Evolutionary conservation across 176 grass and related monocot species (phyloP).

Genomic region (Hordeum vulgare): DNA sequence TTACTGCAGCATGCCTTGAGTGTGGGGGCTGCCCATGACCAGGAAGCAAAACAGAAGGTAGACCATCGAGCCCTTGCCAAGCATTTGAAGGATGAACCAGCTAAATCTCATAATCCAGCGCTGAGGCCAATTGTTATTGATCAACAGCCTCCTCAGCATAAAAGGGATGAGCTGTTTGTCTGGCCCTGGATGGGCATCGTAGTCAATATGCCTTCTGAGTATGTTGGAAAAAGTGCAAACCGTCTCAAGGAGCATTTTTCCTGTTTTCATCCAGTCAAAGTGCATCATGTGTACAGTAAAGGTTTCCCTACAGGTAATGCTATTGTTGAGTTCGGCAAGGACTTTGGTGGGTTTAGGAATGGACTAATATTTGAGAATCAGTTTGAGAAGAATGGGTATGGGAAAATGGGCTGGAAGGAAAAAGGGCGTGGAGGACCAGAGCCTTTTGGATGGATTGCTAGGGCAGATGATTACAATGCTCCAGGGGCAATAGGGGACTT

Average conservation of each 20-base stretch:
- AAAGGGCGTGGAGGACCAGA: slow-evolving; percentile 12
- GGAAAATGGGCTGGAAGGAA: slow-evolving; percentile 32
- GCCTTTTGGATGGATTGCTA: slow-evolving; percentile 51
- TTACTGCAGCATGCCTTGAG: slow-evolving; percentile 65
- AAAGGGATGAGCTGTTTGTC: slow-evolving; percentile 44
- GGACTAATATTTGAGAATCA: slow-evolving; percentile 43
- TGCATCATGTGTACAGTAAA: slow-evolving; percentile 39
- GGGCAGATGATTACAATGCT: slow-evolving; percentile 43
- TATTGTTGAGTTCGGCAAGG: slow-evolving; percentile 57
- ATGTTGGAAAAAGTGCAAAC: slow-evolving; percentile 57
- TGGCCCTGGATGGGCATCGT: slow-evolving; percentile 60
- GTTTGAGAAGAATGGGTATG: slow-evolving; percentile 28
- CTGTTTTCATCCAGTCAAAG: slow-evolving; percentile 44
- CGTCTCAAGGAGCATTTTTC: slow-evolving; percentile 50
- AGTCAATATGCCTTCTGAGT: slow-evolving; percentile 49
- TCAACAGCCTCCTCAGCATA: slow-evolving; percentile 12
- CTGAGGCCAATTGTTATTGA: slow-evolving; percentile 5
- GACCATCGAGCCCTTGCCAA: slow-evolving; percentile 58
- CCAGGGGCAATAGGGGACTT: slow-evolving; percentile 41
- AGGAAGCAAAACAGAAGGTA: slow-evolving; percentile 45
- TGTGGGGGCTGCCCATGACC: slow-evolving; percentile 40
- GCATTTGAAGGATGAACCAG: slow-evolving; percentile 39
- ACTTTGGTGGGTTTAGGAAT: slow-evolving; percentile 46
- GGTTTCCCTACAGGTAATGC: slow-evolving; percentile 36
- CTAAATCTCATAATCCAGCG: background rate